Evolutionary conservation across 345 rosid genomes (phyloP), one percentile per base, ranked within the genome.

Genomic region (Citrus unshiu): DNA sequence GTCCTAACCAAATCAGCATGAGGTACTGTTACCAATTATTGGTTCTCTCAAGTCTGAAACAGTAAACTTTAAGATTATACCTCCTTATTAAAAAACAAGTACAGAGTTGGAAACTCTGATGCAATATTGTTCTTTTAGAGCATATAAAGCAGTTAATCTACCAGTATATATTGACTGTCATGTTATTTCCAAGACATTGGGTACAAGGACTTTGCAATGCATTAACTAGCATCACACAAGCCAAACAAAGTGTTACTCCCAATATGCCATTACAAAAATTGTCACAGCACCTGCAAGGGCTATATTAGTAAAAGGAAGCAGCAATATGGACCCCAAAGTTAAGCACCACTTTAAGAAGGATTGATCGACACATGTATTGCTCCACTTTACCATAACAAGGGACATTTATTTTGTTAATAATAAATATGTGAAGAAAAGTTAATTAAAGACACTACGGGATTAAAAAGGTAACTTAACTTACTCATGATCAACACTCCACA

Each of bases 401-500:
- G 27, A 54, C 56, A 37, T 16, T 68, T 56, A 29, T 30, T 57
- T 49, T 21, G 49, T 63, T 6, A 49, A 32, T 16, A 6, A 67
- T 16, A 76, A 66, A 13, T n/a, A 76, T 34, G 56, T n/a, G 10
- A 35, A 67, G 27, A 57, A 57, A 40, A 22, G 18, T 35, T 61
- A 73, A 30, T 62, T 68, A 74, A 22, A 30, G 24, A 75, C 24
- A 22, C n/a, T 39, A 13, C n/a, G 39, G 34, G n/a, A 46, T 24
- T 19, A 57, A 29, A 66, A 70, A 58, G 40, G 62, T 56, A 30
- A 75, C 49, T 51, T 61, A 79, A 84, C 99, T 90, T 87, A 96
- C 99, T 77, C 83, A 24, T 70, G 62, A 76, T 82, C 83, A 78
- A 79, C 60, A 37, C 82, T 79, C 93, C 94, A 93, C 60, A 92